Evolutionary conservation across 2,329 filamentous ascomycete species (phyloP).

Genomic region (Cercospora sp.): DNA sequence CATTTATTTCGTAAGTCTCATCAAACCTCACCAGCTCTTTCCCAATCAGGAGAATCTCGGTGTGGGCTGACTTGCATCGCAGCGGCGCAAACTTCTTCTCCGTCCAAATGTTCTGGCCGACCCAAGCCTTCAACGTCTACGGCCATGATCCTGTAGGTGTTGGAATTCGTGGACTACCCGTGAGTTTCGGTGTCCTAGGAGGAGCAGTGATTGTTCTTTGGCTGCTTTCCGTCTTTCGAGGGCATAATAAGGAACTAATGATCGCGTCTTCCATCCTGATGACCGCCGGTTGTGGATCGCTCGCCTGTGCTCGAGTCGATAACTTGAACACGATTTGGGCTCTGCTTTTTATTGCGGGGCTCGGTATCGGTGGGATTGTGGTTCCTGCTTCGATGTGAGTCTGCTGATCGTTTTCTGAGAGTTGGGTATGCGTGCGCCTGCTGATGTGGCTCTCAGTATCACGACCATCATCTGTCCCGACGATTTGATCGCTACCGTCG

Average conservation of each 20-base stretch:
- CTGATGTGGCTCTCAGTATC: conserved; percentile 11
- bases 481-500: conserved; percentile 69
- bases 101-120: conserved; percentile 37
- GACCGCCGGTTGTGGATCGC: conserved; percentile 57
- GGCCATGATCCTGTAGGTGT: conserved; percentile 63
- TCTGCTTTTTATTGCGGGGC: conserved; percentile 54
- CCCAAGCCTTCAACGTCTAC: conserved; percentile 44
- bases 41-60: no score
- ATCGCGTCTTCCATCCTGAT: conserved; percentile 62
- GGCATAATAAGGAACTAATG: conserved; percentile 62
- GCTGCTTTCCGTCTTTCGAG: conserved; percentile 60
- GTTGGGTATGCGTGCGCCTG: not conserved
- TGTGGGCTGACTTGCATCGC: not conserved
- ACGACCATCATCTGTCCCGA: conserved; percentile 68
- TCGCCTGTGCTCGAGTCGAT: conserved; percentile 35
- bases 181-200: conserved; percentile 62
- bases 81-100: conserved; percentile 43
- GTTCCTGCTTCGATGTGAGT: conserved; percentile 61
- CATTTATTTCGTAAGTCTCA: conserved; percentile 38
- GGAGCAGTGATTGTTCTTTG: conserved; percentile 62
- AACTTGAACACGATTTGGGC: conserved; percentile 36
- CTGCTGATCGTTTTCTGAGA: not conserved
- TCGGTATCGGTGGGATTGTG: conserved; percentile 68
- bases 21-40: no score
- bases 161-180: conserved; percentile 63